A percentile compares a stretch with the other conserved stretches of the same genome.
These are phyloP conservation scores for Hymenochaete sp. DNA, from an alignment of 1,284 basidiomycete species.

Conservation along the genomic window DNA sequence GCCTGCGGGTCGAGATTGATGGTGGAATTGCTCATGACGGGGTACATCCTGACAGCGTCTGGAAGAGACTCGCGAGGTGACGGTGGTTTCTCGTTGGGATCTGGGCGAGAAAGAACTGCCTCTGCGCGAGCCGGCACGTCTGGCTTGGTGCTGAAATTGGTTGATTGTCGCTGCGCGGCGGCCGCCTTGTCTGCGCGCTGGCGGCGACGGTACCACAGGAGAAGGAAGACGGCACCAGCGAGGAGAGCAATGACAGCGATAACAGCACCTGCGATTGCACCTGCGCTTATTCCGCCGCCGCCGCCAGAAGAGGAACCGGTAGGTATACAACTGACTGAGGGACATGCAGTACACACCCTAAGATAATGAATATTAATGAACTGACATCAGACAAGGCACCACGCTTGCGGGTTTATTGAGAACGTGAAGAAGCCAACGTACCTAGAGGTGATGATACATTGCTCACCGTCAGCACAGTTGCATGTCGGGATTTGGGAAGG, in stretches of 20 bases:
- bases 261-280: constrained; percentile 67
- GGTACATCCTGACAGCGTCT: constrained; percentile 16
- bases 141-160: constrained; percentile 40
- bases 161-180: constrained; percentile 23
- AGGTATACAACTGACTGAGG: constrained; percentile 37
- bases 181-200: constrained; percentile 22
- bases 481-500: constrained; percentile 33
- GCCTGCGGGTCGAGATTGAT: constrained; percentile 14
- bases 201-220: constrained; percentile 57
- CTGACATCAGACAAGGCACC: too few relatives aligned
- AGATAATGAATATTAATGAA: constrained; percentile 17
- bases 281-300: constrained; percentile 44
- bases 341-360: constrained; percentile 27
- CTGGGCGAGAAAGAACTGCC: constrained; percentile 66
- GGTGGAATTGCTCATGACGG: constrained; percentile 15
- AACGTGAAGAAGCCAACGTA: background rate
- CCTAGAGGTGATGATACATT: constrained; percentile 8
- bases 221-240: constrained; percentile 38
- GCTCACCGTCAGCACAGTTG: constrained; percentile 11
- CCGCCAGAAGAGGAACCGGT: constrained; percentile 27
- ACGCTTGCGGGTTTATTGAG: too few relatives aligned
- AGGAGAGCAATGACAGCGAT: constrained; percentile 56
- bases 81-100: constrained; percentile 59
- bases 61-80: constrained; percentile 19
- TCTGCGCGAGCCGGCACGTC: constrained; percentile 66